Base-by-base conservation (phyloP, 257 asterid species). In the Solanum gandarillasii region DNA sequence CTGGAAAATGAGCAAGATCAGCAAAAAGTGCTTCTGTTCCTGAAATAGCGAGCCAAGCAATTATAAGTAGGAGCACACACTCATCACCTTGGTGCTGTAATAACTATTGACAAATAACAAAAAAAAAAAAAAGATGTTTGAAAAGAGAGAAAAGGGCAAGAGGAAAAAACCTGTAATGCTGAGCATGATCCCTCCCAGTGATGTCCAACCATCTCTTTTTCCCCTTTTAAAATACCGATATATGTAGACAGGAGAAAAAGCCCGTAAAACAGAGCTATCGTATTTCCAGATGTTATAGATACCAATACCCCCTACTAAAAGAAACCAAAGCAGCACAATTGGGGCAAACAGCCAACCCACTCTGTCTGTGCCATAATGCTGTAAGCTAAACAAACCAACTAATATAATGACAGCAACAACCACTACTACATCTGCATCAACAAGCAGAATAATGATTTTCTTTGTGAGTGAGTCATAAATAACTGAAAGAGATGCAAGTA, bases 321-420 rank as follows among this genome's bases (percentile, higher is more conserved):
- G 92, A 92, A 97, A 97, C 99, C 99, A 97, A 39, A 97, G 91
- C 83, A 97, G 94, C 70, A 97, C 98, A 85, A 97, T 83, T 16
- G 99, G 99, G 86, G 99, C 99, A 90, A 95, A 97, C 82, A 97
- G 93, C 99, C 98, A 97, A 73, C 99, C 98, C 41, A 97, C 99
- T 93, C 88, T 95, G 89, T 95, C 99, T 12, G 99, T 95, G 79
- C 99, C 99, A 25, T 95, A 95, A 89, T 97, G 99, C 86, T 97
- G 99, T 96, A 97, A 86, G 92, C 99, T 95, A 91, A 97, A 97
- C 89, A 97, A 92, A 73, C 99, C 99, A 71, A 97, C 95, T 90
- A 97, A 92, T 87, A 97, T 95, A 89, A 95, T 83, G 68, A 95
- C 99, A 75, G 99, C 98, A 58, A 97, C 98, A 60, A 97, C 68